Evolutionary conservation across 371 early-diverging fungal genomes (phyloP), one percentile per base, ranked within the genome.

Genomic region (Mortierella sp.): DNA sequence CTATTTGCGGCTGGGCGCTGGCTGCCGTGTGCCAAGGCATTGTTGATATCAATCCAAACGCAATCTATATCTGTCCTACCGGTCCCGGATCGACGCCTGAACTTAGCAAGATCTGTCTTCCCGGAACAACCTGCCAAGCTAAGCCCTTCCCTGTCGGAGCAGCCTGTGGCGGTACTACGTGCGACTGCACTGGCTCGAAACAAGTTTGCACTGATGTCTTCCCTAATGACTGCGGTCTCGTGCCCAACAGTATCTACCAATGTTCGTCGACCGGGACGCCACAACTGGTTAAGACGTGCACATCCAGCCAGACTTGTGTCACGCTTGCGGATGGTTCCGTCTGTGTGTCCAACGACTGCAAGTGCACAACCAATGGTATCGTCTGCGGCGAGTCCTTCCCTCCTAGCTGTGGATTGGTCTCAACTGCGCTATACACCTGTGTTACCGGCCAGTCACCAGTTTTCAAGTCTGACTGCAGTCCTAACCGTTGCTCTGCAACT

Each of bases 341-440:
- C 26, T 58, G 58, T n/a, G 49, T 17, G 1, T 19, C 12, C 24
- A 4, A 4, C 5, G 58, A 58, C 49, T 58, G 58, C 58, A 58
- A 58, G 49, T 58, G 58, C 27, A 47, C 48, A 2, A 19, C 19
- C 12, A 49, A 58, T 19, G 58, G 58, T 4, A 23, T 17, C 2
- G 7, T 49, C n/a, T 58, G 58, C 37, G 58, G 58, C 5, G 23
- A 58, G n/a, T 7, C 15, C 37, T 58, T 58, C 58, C 58, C 58
- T 26, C 39, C 27, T 9, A 32, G 34, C 2, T 58, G 58, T 37
- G 17, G 32, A 23, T 37, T 58, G 4, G 15, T 15, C 6, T 26
- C 30, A 19, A 49, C 47, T 21, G 37, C 58, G 0, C 26, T 58
- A 4, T 58, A 58, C 37, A 48, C 49, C 39, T 58, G 60, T 17